Conservation (phyloP, 2,329 filamentous ascomycete species). For the Fonsecaea pedrosoi region DNA sequence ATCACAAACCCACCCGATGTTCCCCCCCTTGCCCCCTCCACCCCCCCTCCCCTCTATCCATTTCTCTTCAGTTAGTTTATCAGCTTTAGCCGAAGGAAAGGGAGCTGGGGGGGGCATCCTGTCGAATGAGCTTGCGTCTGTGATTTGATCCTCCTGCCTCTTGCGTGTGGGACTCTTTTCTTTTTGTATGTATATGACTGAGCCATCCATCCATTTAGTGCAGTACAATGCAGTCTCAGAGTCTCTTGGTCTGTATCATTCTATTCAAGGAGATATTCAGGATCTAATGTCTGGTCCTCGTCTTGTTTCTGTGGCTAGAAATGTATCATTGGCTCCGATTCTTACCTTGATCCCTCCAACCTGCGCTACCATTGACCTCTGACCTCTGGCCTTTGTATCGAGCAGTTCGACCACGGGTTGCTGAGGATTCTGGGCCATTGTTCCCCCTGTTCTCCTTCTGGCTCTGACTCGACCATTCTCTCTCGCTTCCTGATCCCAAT, state of each 20-base stretch:
- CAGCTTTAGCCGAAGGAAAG: slow-evolving; percentile 1
- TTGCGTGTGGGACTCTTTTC: neutral
- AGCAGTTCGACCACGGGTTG: neutral
- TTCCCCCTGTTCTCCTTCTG: neutral
- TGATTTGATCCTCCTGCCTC: slow-evolving; percentile 6
- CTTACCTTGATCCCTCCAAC: neutral
- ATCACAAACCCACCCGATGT: neutral
- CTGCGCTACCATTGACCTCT: neutral
- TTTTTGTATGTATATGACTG: neutral
- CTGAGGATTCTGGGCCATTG: neutral
- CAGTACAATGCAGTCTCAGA: neutral
- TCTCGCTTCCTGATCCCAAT: neutral
- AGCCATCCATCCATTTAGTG: neutral
- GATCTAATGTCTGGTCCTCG: neutral
- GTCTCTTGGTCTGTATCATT: neutral
- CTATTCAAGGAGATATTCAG: neutral
- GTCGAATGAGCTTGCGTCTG: slow-evolving; percentile 4
- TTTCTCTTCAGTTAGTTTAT: neutral
- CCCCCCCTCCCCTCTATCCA: no score
- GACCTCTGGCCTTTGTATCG: neutral
- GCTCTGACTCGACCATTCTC: neutral
- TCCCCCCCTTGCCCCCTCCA: neutral
- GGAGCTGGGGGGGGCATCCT: neutral
- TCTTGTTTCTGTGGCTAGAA: neutral
- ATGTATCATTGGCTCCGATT: slow-evolving; percentile 3